Percentiles rank a stretch among this genome's conserved stretches.
Evolutionary conservation across 768 basidiomycete genomes (phyloP).

Genomic region (Tricholoma bakamatsutake): DNA sequence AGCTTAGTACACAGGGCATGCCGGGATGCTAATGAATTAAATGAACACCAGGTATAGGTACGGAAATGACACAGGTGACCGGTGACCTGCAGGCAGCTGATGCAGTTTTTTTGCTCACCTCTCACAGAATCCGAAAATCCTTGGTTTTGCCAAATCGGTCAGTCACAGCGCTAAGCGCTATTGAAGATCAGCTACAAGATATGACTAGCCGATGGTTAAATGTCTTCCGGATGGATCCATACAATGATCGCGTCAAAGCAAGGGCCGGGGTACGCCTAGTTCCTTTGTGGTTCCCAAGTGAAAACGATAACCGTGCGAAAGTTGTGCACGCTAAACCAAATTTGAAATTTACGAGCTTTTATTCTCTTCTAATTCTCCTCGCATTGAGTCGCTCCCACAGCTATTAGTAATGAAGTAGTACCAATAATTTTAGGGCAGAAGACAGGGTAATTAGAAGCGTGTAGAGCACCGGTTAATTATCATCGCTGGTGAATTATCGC

Average conservation of each 20-base stretch:
- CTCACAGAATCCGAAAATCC: background rate
- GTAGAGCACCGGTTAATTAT: no score
- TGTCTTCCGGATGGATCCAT: background rate
- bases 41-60: conserved; percentile 8
- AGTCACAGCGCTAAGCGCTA: background rate
- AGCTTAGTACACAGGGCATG: no score
- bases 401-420: no score
- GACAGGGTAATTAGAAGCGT: no score
- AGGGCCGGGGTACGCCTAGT: background rate
- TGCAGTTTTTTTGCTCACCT: background rate
- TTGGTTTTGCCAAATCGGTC: background rate
- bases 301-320: background rate
- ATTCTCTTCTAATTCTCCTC: no score
- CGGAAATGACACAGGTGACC: background rate
- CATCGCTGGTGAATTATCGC: background rate
- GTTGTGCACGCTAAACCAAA: background rate
- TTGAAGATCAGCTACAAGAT: background rate
- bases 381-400: background rate
- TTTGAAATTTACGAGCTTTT: background rate
- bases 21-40: background rate
- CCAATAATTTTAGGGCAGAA: no score
- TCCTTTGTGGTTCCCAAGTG: background rate
- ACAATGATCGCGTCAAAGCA: background rate
- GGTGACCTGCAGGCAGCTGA: background rate
- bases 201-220: background rate